These are phyloP conservation scores for Ensete ventricosum DNA, from an alignment of 176 grass and related monocot genomes.

Conservation along the genomic window DNA sequence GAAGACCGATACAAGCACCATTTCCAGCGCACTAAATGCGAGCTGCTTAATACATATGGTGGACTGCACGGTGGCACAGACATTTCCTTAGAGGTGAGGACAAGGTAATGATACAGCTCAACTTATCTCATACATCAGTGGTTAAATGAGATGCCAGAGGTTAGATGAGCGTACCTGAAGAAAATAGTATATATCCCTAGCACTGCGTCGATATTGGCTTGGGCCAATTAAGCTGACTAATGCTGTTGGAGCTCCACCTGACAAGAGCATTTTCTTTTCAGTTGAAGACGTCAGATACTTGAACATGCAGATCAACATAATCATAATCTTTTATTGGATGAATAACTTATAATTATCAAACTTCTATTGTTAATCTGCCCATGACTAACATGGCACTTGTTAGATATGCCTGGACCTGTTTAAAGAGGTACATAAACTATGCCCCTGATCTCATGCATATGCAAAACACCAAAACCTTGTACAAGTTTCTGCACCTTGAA, in stretches of 20 bases:
- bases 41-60: constrained; percentile 89
- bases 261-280: constrained; percentile 18
- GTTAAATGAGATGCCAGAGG: not conserved
- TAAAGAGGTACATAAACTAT: not conserved
- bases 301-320: not conserved
- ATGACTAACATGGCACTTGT: not conserved
- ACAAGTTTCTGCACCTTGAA: too few relatives aligned
- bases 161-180: constrained; percentile 59
- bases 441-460: too few relatives aligned
- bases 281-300: not conserved
- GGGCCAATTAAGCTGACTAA: constrained; percentile 92
- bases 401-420: not conserved
- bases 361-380: too few relatives aligned
- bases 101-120: not conserved
- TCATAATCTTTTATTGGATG: not conserved
- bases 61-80: constrained; percentile 53
- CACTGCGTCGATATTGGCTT: constrained; percentile 63
- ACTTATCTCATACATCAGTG: not conserved
- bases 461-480: too few relatives aligned
- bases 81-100: not conserved
- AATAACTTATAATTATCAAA: not conserved
- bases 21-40: constrained; percentile 59
- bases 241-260: constrained; percentile 78
- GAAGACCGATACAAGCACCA: constrained; percentile 63
- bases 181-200: constrained; percentile 90